Evolutionary conservation across 2,329 filamentous ascomycete genomes (phyloP).

Genomic region (Trichoderma breve): DNA sequence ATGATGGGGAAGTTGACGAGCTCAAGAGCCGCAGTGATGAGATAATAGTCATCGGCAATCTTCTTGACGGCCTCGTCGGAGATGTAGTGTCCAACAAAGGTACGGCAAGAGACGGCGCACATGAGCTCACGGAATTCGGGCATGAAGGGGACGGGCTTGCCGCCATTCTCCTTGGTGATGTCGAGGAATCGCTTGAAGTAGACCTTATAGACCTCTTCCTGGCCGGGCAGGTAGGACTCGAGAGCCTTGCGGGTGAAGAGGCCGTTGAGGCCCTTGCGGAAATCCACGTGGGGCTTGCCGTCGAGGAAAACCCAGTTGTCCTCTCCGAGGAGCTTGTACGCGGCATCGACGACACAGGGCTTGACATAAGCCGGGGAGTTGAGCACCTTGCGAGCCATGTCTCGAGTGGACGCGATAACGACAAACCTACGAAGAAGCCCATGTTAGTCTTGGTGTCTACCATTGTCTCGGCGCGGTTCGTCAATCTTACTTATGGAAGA

Average conservation of each 20-base stretch:
- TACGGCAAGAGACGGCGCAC: conserved; percentile 90
- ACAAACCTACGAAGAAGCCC: conserved; percentile 66
- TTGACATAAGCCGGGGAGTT: conserved; percentile 91
- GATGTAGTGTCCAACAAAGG: conserved; percentile 97
- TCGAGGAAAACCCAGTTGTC: conserved; percentile 98
- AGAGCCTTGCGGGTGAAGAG: conserved; percentile 91
- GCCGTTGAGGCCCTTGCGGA: conserved; percentile 92
- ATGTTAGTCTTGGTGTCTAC: neutral
- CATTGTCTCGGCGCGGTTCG: neutral
- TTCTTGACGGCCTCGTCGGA: conserved; percentile 86
- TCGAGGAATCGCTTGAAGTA: conserved; percentile 81
- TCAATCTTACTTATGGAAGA: conserved; percentile 88
- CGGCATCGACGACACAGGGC: conserved; percentile 92
- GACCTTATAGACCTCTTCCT: conserved; percentile 85
- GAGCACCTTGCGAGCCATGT: conserved; percentile 95
- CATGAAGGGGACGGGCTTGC: conserved; percentile 85
- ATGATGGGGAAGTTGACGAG: conserved; percentile 99
- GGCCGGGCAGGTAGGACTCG: conserved; percentile 82
- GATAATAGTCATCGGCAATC: conserved; percentile 94
- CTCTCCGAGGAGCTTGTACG: conserved; percentile 85
- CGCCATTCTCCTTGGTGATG: conserved; percentile 68
- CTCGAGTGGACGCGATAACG: conserved; percentile 90
- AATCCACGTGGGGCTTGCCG: conserved; percentile 91
- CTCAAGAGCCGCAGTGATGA: conserved; percentile 92
- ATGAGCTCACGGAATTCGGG: conserved; percentile 88